Evolutionary conservation across 2,329 filamentous ascomycete species (phyloP), one percentile per base, ranked within the genome.

Genomic region (Xylaria digitata): DNA sequence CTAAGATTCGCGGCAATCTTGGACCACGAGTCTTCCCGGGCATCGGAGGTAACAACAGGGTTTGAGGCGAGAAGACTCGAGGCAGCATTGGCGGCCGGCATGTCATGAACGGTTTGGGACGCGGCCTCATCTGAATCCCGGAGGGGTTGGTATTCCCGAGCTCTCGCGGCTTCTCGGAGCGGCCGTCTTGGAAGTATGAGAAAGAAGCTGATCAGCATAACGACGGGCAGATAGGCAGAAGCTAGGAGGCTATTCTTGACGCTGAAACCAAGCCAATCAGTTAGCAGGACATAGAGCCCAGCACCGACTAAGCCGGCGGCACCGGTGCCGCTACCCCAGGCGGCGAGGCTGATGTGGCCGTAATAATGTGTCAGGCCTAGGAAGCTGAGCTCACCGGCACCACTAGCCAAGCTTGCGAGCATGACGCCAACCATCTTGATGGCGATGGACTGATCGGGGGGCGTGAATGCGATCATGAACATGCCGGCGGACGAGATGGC

Each of bases 311-410:
- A 79, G 0, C 95, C 95, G 0, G 95, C 95, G 0, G 92, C 95
- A 1, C 95, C 95, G 0, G 95, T 97, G 0, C 95, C 95, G 70
- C 92, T 95, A 0, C 93, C 92, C 96, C 96, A 99, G 42, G 93
- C 90, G 0, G 94, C 94, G 19, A 98, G 85, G 73, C 93, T 93
- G 79, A 92, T 90, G 8, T 89, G 90, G 0, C 95, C 96, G 75
- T 98, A 98, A 81, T 92, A 97, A 78, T 98, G 95, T 15, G 95
- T 97, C 75, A 99, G 81, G 0, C 93, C 92, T 6, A 99, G 82
- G 76, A 98, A 97, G 79, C 91, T 96, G 66, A 97, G 83, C 81
- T 98, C 96, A 37, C 96, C 96, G 19, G 86, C 92, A 17, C 96
- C 96, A 69, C 90, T 93, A 73, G 92, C 92, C 57, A 98, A 80